These are phyloP conservation scores for Viola odorata DNA, from an alignment of 345 rosid genomes.

Conservation along the genomic window DNA sequence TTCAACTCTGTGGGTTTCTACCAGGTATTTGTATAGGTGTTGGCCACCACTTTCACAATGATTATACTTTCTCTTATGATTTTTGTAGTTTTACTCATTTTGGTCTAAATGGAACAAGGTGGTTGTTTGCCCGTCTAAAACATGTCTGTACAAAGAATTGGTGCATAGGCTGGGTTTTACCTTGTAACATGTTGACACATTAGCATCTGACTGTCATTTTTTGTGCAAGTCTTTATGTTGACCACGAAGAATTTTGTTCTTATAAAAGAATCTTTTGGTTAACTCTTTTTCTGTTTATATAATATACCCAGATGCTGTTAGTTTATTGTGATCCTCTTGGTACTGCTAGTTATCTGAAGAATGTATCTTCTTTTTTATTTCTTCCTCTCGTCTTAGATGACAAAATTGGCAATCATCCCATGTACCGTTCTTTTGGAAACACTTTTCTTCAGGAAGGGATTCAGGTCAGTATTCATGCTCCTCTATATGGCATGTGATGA, in stretches of 20 bases:
- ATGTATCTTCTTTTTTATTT: not conserved
- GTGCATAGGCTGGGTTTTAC: no score
- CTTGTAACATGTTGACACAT: no score
- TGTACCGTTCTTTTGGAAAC: slow-evolving; percentile 99
- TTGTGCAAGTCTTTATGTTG: no score
- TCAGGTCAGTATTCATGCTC: slow-evolving; percentile 55
- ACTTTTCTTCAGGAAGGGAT: slow-evolving; percentile 86
- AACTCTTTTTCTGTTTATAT: no score
- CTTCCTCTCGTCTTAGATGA: slow-evolving; percentile 55
- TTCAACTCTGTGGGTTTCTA: slow-evolving; percentile 99
- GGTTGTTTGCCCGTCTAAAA: not conserved
- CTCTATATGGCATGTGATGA: not conserved
- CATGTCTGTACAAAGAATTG: not conserved
- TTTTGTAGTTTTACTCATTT: not conserved
- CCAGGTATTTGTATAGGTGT: slow-evolving; percentile 47
- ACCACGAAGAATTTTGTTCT: no score
- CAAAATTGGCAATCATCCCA: slow-evolving; percentile 97
- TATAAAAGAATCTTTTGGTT: not conserved
- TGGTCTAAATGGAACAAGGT: not conserved
- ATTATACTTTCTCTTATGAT: not conserved
- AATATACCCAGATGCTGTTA: not conserved
- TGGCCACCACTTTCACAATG: no score
- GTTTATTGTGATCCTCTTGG: not conserved
- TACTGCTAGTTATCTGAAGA: slow-evolving; percentile 15
- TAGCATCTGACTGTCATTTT: no score